Evolutionary conservation across 208 protist species (phyloP).

Genomic region (Leishmania braziliensis): DNA sequence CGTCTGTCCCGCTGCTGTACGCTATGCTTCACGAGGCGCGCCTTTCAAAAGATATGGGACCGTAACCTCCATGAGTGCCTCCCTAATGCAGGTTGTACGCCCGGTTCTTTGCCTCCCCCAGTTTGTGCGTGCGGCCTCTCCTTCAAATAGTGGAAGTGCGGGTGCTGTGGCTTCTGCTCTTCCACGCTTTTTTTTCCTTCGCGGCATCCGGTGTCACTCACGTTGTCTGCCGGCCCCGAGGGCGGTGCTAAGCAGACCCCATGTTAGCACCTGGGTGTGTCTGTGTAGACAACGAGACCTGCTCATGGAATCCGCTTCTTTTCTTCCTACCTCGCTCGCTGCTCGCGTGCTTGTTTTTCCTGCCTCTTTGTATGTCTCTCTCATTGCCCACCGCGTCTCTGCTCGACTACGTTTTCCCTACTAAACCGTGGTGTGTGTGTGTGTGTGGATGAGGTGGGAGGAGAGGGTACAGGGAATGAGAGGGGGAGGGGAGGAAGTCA

Average conservation of each 20-base stretch:
- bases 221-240: neutral
- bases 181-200: neutral
- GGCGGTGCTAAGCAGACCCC: neutral
- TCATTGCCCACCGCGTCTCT: neutral
- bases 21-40: constrained; percentile 80
- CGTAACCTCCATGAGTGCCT: neutral
- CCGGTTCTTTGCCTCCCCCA: neutral
- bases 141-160: neutral
- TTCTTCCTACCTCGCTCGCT: neutral
- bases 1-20: constrained; percentile 76
- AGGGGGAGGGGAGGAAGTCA: neutral
- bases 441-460: neutral
- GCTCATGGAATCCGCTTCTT: neutral
- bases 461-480: neutral
- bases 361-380: neutral
- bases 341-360: neutral
- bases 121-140: neutral
- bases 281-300: neutral
- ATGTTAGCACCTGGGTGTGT: neutral
- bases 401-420: neutral
- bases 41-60: constrained; percentile 47
- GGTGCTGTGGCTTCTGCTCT: neutral
- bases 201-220: neutral
- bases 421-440: neutral
- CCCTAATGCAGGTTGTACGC: neutral